Conservation (phyloP, 495 filamentous ascomycete genomes). For the Pyrenula aspistea region DNA sequence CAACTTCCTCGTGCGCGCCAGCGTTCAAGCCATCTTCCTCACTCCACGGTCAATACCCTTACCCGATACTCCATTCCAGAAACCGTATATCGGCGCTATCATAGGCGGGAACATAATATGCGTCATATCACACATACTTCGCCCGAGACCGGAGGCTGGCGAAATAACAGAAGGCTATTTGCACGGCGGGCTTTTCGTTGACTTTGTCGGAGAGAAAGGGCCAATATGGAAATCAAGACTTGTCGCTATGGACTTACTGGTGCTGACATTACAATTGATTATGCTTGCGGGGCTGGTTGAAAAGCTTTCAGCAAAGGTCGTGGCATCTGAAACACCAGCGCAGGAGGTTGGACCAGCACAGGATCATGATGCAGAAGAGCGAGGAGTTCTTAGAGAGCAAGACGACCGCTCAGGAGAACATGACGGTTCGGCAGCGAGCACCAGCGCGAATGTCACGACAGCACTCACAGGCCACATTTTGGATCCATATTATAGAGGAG, state of each 20-base stretch:
- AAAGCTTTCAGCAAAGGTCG: slow-evolving; percentile 38
- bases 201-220: slow-evolving; percentile 77
- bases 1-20: slow-evolving; percentile 54
- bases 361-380: slow-evolving; percentile 72
- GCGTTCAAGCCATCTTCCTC: slow-evolving; percentile 64
- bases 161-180: slow-evolving; percentile 72
- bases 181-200: slow-evolving; percentile 73
- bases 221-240: slow-evolving; percentile 56
- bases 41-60: slow-evolving; percentile 65
- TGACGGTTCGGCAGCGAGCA: not conserved
- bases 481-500: slow-evolving; percentile 34
- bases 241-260: slow-evolving; percentile 48
- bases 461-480: not conserved
- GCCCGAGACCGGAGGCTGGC: slow-evolving; percentile 49
- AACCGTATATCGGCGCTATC: slow-evolving; percentile 58
- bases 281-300: slow-evolving; percentile 66
- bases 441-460: not conserved
- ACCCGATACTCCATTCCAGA: slow-evolving; percentile 41
- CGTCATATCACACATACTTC: slow-evolving; percentile 56
- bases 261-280: slow-evolving; percentile 57
- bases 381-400: slow-evolving; percentile 46
- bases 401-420: not conserved
- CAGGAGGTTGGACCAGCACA: slow-evolving; percentile 24
- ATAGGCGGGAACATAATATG: slow-evolving; percentile 60
- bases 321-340: slow-evolving; percentile 8